Conservation (phyloP, 108 stramenopile species). For the Epithemia pelagica region DNA sequence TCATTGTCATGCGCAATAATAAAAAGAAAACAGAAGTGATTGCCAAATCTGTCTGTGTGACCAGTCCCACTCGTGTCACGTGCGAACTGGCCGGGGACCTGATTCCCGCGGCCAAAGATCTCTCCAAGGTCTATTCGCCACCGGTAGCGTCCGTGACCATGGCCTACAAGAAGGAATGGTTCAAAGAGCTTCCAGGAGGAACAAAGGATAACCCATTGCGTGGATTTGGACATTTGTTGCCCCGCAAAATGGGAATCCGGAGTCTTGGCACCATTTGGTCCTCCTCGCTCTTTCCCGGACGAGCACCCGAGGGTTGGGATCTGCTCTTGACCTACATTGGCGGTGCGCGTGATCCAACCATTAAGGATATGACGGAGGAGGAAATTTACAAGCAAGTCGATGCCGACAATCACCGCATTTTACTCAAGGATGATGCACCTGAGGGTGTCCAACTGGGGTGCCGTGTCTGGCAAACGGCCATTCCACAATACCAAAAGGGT, state of each 20-base stretch:
- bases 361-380: conserved; percentile 73
- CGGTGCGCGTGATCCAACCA: conserved; percentile 85
- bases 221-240: conserved; percentile 90
- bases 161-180: conserved; percentile 87
- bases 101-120: conserved; percentile 64
- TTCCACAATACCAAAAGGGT: conserved; percentile 88
- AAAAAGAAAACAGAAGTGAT: conserved; percentile 28
- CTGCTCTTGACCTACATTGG: conserved; percentile 94
- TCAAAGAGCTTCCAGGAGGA: conserved; percentile 78
- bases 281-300: conserved; percentile 90
- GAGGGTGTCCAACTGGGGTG: conserved; percentile 75
- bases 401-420: conserved; percentile 68
- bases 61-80: conserved; percentile 50
- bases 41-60: conserved; percentile 69
- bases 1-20: conserved; percentile 68
- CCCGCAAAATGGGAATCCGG: conserved; percentile 80
- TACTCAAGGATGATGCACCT: conserved; percentile 80
- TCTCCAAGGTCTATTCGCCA: conserved; percentile 88
- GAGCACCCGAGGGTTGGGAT: conserved; percentile 82
- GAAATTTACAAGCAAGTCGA: conserved; percentile 88
- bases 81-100: conserved; percentile 52
- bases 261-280: conserved; percentile 92
- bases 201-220: conserved; percentile 65
- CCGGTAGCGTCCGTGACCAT: conserved; percentile 90
- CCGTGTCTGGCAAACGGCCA: conserved; percentile 90